Evolutionary conservation across 1,284 basidiomycete species (phyloP).

Genomic region (Thelephora terrestris): DNA sequence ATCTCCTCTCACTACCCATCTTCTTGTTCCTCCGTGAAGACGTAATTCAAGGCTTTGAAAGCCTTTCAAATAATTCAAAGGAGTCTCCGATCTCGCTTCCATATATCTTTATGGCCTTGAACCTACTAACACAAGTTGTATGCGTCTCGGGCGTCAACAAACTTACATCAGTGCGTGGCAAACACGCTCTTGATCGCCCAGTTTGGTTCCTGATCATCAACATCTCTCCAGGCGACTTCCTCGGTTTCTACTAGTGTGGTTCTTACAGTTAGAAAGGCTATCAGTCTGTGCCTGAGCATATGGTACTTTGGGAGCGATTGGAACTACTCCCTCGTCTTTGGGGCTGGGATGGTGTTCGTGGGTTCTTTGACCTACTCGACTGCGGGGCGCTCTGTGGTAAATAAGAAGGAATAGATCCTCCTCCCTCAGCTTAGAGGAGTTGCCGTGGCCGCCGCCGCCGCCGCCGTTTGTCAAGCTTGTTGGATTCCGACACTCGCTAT

Average conservation of each 20-base stretch:
- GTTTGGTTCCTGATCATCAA: neutral
- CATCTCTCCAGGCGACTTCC: slow-evolving; percentile 45
- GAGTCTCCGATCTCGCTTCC: slow-evolving; percentile 22
- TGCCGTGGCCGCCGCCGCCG: no score
- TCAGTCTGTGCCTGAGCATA: slow-evolving; percentile 63
- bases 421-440: no score
- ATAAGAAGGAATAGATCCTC: neutral
- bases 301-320: slow-evolving; percentile 68
- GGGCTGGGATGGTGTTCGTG: slow-evolving; percentile 55
- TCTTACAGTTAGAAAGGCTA: slow-evolving; percentile 58
- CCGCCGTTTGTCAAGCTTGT: no score
- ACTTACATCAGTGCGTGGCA: slow-evolving; percentile 57
- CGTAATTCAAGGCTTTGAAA: slow-evolving; percentile 42
- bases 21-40: slow-evolving; percentile 56
- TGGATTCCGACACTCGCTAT: no score
- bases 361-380: slow-evolving; percentile 45
- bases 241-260: slow-evolving; percentile 67
- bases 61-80: slow-evolving; percentile 23
- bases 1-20: slow-evolving; percentile 64
- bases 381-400: neutral
- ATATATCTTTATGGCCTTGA: slow-evolving; percentile 49
- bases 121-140: slow-evolving; percentile 73
- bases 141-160: slow-evolving; percentile 85
- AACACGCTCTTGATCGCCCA: neutral
- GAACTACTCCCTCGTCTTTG: slow-evolving; percentile 48